Percentiles rank a stretch among this genome's conserved stretches.
Evolutionary conservation across 208 protist species (phyloP).

Genomic region (Acanthamoeba castellanii): DNA sequence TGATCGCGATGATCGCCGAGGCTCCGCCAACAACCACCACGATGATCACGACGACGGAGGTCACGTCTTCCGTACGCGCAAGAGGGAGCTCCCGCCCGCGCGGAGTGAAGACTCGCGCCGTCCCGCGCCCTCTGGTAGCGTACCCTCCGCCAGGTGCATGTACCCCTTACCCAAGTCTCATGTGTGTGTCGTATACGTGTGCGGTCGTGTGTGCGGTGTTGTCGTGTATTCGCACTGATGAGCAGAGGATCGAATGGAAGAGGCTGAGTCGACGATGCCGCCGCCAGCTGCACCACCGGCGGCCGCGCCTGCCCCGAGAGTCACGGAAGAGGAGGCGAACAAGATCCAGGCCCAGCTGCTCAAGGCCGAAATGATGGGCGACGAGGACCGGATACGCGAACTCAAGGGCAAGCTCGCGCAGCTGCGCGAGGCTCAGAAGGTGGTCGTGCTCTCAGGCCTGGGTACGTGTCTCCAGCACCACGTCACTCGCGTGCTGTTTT

Average conservation of each 20-base stretch:
- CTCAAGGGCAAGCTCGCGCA: constrained; percentile 46
- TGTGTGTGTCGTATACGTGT: background rate
- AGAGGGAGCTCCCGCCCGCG: background rate
- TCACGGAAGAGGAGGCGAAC: constrained; percentile 1
- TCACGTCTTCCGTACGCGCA: background rate
- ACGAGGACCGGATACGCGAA: background rate
- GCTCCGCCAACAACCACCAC: background rate
- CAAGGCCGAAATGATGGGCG: constrained; percentile 46
- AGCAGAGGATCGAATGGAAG: constrained; percentile 1
- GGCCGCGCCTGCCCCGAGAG: background rate
- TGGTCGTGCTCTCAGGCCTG: background rate
- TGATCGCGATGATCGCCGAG: background rate
- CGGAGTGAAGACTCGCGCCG: background rate
- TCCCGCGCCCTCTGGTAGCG: background rate
- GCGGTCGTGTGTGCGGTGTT: background rate
- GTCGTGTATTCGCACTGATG: background rate
- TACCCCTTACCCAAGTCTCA: background rate
- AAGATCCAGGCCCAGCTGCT: constrained; percentile 20
- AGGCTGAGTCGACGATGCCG: background rate
- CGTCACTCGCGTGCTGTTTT: background rate
- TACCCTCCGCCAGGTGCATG: too few species aligned
- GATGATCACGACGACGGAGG: background rate
- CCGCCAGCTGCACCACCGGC: background rate
- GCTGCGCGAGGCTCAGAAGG: background rate
- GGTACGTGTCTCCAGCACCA: background rate